Percentiles rank a stretch among this genome's conserved stretches.
phyloP scores from a whole-genome alignment of 1,284 basidiomycete genomes.

The Heimioporus punctisporus region DNA sequence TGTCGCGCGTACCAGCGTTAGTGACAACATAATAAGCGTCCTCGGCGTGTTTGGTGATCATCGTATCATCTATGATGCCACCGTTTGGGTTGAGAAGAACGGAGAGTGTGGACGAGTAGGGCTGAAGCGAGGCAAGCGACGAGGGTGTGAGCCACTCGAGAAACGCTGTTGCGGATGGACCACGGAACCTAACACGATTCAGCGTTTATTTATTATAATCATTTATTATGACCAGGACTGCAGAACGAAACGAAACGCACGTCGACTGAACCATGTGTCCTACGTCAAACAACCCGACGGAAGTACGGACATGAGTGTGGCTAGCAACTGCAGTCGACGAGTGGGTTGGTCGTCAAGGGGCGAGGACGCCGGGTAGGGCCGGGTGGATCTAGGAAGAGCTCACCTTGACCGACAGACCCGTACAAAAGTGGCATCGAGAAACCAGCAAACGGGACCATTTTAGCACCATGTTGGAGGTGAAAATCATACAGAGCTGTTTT shows the following conservation, averaged over 20 bases:
- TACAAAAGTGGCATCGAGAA: slow-evolving; percentile 96
- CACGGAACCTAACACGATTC: slow-evolving; percentile 74
- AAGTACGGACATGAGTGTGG: slow-evolving; percentile 88
- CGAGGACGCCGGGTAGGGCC: no score
- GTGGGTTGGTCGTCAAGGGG: slow-evolving; percentile 5
- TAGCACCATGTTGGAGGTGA: slow-evolving; percentile 84
- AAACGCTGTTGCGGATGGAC: slow-evolving; percentile 75
- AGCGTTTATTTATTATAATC: no score
- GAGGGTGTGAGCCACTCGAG: slow-evolving; percentile 88
- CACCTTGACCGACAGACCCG: slow-evolving; percentile 82
- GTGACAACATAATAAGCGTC: slow-evolving; percentile 95
- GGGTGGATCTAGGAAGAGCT: no score
- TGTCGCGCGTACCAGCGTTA: slow-evolving; percentile 87
- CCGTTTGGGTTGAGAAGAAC: slow-evolving; percentile 90
- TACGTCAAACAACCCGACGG: slow-evolving; percentile 94
- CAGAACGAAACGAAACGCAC: slow-evolving; percentile 41
- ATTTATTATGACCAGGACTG: no score
- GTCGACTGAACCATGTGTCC: slow-evolving; percentile 97
- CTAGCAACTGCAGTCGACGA: slow-evolving; percentile 73
- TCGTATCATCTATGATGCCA: slow-evolving; percentile 95
- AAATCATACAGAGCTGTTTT: slow-evolving; percentile 90
- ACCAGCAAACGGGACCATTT: slow-evolving; percentile 98
- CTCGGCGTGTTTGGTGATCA: slow-evolving; percentile 84
- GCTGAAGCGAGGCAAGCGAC: slow-evolving; percentile 66
- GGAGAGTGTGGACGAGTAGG: slow-evolving; percentile 81